Evolutionary conservation across 768 basidiomycete species (phyloP), one percentile per base, ranked within the genome.

Genomic region (Naganishia onofrii): DNA sequence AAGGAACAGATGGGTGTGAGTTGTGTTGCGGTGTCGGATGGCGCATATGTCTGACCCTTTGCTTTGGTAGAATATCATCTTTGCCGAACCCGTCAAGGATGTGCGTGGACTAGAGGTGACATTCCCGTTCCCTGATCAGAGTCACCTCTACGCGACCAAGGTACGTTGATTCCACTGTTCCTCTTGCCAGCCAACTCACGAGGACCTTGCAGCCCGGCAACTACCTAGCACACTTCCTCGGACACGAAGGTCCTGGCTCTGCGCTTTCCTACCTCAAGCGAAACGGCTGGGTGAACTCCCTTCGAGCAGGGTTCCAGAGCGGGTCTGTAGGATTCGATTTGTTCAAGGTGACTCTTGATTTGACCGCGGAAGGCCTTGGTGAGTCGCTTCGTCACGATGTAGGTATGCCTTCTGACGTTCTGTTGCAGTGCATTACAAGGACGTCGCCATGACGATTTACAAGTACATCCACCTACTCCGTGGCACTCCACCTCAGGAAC

Each of bases 331-430:
- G 93, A 0, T 92, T 97, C 77, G 90, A 88, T 48, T 89, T 91
- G 85, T 91, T 96, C 83, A 93, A 91, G 78, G 80, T 90, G n/a
- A 89, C 88, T 1, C 83, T 90, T 28, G 82, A 90, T 75, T 81
- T 99, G 72, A 96, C 96, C 0, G 84, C 86, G 44, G 88, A 91
- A 69, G 96, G 96, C 1, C 89, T 95, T 69, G 84, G 92, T 94
- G 77, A 76, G 90, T 84, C 38, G 26, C 46, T 58, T 19, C 5
- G 29, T 7, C 19, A 3, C 26, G 42, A 28, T 26, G 26, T 7
- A n/a, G 23, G 60, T 58, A 63, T 42, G 21, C 36, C 44, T 31
- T 13, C 5, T n/a, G 48, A 6, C 44, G 2, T 36, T 36, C 34
- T 44, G 34, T 21, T 78, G 38, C 60, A 93, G 93, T 86, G 73